Percentiles rank a stretch among this genome's conserved stretches.
phyloP scores from a whole-genome alignment of 2,329 filamentous ascomycete species.

The Lachnellula occidentalis region DNA sequence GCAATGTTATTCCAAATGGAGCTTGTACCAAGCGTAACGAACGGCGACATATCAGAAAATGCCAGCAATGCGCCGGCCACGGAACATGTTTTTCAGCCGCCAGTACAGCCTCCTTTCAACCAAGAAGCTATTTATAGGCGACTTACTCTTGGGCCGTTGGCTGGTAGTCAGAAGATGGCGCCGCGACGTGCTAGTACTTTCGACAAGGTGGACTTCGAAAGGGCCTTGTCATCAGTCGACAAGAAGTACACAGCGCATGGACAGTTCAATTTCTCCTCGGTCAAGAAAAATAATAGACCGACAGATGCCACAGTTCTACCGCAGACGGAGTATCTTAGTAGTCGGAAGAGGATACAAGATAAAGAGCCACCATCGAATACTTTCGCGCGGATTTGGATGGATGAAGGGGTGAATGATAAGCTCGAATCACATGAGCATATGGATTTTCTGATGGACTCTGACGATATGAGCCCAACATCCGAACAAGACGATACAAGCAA shows the following conservation, averaged over 20 bases:
- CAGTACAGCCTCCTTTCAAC: slow-evolving; percentile 20
- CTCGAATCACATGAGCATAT: slow-evolving; percentile 13
- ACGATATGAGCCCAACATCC: slow-evolving; percentile 43
- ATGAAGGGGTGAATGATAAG: slow-evolving; percentile 11
- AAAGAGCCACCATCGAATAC: slow-evolving; percentile 20
- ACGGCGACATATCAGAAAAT: not conserved
- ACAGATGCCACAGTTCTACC: slow-evolving; percentile 16
- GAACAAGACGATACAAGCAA: slow-evolving; percentile 51
- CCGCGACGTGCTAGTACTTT: slow-evolving; percentile 24
- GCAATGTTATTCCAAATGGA: not conserved
- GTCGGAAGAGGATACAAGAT: slow-evolving; percentile 15
- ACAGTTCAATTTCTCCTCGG: slow-evolving; percentile 22
- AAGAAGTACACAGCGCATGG: slow-evolving; percentile 29
- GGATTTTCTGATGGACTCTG: slow-evolving; percentile 21
- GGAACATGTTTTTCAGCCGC: not conserved
- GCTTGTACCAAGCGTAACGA: not conserved
- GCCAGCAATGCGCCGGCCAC: not conserved
- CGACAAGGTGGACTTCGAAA: slow-evolving; percentile 27
- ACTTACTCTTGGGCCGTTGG: slow-evolving; percentile 12
- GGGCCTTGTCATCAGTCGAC: slow-evolving; percentile 25
- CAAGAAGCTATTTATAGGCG: slow-evolving; percentile 27
- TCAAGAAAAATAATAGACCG: slow-evolving; percentile 5
- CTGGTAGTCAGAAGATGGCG: not conserved
- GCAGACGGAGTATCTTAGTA: slow-evolving; percentile 24
- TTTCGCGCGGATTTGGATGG: slow-evolving; percentile 42